phyloP scores from a whole-genome alignment of 1,284 basidiomycete genomes.

The Apiotrichum sp. region DNA sequence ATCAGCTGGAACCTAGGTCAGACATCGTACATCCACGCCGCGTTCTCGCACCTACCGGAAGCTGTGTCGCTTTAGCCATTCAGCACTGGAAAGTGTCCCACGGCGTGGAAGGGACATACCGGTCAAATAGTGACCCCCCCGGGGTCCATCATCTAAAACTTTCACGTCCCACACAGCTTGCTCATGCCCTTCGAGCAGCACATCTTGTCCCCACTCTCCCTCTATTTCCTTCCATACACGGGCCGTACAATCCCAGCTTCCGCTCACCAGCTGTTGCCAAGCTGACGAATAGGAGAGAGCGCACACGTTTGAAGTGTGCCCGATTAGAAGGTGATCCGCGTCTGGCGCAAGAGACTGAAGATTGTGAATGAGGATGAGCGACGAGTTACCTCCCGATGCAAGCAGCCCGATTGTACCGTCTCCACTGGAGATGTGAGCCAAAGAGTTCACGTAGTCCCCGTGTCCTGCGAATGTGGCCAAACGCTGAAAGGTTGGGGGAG shows the following conservation, averaged over 20 bases:
- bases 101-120: constrained; percentile 6
- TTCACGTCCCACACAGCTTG: constrained; percentile 37
- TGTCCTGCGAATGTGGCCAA: constrained; percentile 26
- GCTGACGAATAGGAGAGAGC: constrained; percentile 20
- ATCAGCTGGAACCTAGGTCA: constrained; percentile 19
- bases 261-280: constrained; percentile 25
- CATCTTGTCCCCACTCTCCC: constrained; percentile 19
- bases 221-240: constrained; percentile 24
- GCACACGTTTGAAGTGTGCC: constrained; percentile 35
- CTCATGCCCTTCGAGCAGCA: constrained; percentile 26
- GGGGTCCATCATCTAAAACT: constrained; percentile 20
- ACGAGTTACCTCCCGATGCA: constrained; percentile 34
- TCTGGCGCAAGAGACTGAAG: constrained; percentile 18
- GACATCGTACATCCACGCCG: too few relatives aligned
- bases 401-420: constrained; percentile 10
- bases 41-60: neutral
- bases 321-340: constrained; percentile 21
- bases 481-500: constrained; percentile 12
- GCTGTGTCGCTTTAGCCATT: neutral
- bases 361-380: constrained; percentile 32
- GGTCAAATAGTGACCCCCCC: constrained; percentile 23
- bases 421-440: constrained; percentile 23
- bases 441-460: constrained; percentile 35
- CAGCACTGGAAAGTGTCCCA: too few relatives aligned
- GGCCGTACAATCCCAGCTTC: constrained; percentile 36